These are phyloP conservation scores for Xylaria sp. DNA, from an alignment of 2,329 filamentous ascomycete genomes.

Conservation along the genomic window DNA sequence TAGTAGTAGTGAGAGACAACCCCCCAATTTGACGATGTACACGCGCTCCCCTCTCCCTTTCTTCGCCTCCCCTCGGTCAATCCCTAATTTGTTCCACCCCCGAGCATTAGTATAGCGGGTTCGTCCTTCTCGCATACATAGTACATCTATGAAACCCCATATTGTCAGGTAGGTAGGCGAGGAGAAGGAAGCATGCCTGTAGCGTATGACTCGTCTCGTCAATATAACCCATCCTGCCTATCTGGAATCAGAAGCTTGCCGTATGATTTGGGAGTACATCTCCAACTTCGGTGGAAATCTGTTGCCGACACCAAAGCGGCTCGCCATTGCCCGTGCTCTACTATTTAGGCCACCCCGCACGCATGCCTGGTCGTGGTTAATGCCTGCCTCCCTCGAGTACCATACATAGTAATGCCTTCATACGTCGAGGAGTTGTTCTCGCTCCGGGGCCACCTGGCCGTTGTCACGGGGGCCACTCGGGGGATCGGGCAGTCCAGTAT, in stretches of 20 bases:
- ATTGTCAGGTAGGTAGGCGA: background rate
- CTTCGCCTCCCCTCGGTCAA: background rate
- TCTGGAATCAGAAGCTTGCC: background rate
- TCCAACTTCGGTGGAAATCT: background rate
- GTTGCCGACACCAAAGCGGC: background rate
- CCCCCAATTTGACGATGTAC: background rate
- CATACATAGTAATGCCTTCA: constrained; percentile 35
- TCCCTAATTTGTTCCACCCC: background rate
- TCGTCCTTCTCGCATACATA: background rate
- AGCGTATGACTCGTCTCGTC: background rate
- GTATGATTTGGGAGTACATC: no score
- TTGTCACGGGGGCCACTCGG: constrained; percentile 65
- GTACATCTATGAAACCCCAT: background rate
- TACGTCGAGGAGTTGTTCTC: constrained; percentile 56
- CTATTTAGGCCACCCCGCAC: background rate
- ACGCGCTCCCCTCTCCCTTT: background rate
- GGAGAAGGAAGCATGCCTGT: background rate
- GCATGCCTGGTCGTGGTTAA: background rate
- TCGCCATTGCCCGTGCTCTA: background rate
- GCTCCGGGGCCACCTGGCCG: constrained; percentile 63
- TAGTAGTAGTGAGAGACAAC: no score
- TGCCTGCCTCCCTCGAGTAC: background rate
- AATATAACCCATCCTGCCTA: background rate
- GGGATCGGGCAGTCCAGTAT: constrained; percentile 67
- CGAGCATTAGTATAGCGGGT: background rate